phyloP scores from a whole-genome alignment of 139 green algal species.

The Coelastrella sp. region DNA sequence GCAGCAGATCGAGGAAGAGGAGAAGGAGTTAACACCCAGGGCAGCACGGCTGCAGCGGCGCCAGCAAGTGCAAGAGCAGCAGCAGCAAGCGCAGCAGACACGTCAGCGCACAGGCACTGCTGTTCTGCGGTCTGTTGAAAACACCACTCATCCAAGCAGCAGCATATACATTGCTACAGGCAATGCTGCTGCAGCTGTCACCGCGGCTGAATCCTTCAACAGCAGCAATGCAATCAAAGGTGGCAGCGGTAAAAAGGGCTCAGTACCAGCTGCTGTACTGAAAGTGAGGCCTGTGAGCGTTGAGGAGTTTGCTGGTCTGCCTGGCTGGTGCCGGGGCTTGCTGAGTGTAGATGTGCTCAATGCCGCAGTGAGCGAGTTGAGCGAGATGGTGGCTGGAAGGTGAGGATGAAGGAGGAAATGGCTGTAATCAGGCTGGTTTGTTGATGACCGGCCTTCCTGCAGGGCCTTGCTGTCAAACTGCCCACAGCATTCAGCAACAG shows the following conservation, averaged over 20 bases:
- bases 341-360: slow-evolving; percentile 38
- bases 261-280: neutral
- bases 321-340: slow-evolving; percentile 26
- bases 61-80: slow-evolving; percentile 2
- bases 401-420: neutral
- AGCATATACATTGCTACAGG: too few species aligned
- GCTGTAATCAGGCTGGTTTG: neutral
- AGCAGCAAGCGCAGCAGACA: slow-evolving; percentile 11
- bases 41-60: slow-evolving; percentile 15
- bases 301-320: slow-evolving; percentile 23
- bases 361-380: neutral
- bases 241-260: neutral
- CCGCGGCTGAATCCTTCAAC: neutral
- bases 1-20: neutral
- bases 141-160: neutral
- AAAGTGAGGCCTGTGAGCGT: neutral
- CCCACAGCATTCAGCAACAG: too few species aligned
- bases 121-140: neutral
- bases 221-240: neutral
- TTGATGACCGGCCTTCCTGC: neutral
- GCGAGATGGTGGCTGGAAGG: slow-evolving; percentile 8
- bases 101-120: neutral
- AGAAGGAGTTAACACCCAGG: neutral
- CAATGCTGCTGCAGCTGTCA: neutral
- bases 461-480: neutral